A percentile compares a stretch with the other conserved stretches of the same genome.
phyloP scores from a whole-genome alignment of 75 land plant species.

The Selaginella tamariscina region DNA sequence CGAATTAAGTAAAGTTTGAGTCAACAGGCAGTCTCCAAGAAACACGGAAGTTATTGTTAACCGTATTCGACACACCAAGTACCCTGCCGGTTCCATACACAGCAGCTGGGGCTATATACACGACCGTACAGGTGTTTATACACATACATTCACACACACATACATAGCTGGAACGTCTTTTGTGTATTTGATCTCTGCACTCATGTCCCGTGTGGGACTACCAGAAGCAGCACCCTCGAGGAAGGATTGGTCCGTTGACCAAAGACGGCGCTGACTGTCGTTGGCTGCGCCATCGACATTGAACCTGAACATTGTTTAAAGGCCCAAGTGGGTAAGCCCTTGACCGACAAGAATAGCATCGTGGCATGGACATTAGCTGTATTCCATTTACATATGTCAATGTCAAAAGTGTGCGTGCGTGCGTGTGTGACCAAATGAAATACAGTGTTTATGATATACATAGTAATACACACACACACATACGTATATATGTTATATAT shows the following conservation, averaged over 20 bases:
- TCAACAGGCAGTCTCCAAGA: constrained; percentile 45
- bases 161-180: not conserved
- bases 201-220: not conserved
- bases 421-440: too few relatives aligned
- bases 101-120: constrained; percentile 30
- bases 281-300: constrained; percentile 23
- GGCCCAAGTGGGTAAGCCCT: too few relatives aligned
- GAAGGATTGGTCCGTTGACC: constrained; percentile 20
- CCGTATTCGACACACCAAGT: constrained; percentile 26
- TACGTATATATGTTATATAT: too few relatives aligned
- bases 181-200: not conserved
- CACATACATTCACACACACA: too few relatives aligned
- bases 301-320: constrained; percentile 23
- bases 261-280: constrained; percentile 16
- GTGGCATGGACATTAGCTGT: too few relatives aligned
- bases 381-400: too few relatives aligned
- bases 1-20: constrained; percentile 42
- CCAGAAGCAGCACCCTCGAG: constrained; percentile 25
- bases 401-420: too few relatives aligned
- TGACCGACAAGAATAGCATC: too few relatives aligned
- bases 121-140: too few relatives aligned
- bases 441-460: too few relatives aligned
- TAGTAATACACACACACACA: too few relatives aligned
- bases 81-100: constrained; percentile 42
- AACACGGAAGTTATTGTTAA: constrained; percentile 36